phyloP scores from a whole-genome alignment of 78 protist genomes.

The Acrasis kona region DNA sequence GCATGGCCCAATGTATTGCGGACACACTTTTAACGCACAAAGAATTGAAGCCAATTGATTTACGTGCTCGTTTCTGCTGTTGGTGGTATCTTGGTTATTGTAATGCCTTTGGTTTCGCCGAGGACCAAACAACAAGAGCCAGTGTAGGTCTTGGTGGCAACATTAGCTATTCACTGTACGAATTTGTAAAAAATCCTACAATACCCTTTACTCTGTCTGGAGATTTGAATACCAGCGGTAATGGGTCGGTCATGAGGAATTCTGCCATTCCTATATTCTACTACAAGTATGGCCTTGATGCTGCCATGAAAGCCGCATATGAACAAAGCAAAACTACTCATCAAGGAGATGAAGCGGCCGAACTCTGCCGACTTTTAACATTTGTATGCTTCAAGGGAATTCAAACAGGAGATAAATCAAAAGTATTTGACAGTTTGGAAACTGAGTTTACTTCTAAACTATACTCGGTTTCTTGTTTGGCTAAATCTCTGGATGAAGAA shows the following conservation, averaged over 20 bases:
- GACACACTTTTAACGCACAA: slow-evolving; percentile 13
- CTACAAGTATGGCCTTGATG: not conserved
- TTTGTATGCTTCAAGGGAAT: slow-evolving; percentile 1
- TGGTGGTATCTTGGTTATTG: slow-evolving; percentile 4
- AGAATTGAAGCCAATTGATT: not conserved
- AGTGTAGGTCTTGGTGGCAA: slow-evolving; percentile 16
- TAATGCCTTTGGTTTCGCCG: slow-evolving; percentile 14
- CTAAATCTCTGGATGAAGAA: not conserved
- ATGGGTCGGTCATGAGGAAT: slow-evolving; percentile 37
- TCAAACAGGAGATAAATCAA: not conserved
- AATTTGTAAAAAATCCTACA: not conserved
- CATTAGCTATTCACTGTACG: not conserved
- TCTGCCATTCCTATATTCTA: slow-evolving; percentile 13
- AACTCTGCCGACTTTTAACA: slow-evolving; percentile 14
- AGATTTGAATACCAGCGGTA: slow-evolving; percentile 23
- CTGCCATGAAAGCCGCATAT: not conserved
- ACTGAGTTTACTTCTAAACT: slow-evolving; percentile 4
- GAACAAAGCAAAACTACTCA: slow-evolving; percentile 25
- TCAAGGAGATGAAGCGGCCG: slow-evolving; percentile 32
- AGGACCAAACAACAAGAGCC: not conserved
- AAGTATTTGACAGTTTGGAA: slow-evolving; percentile 4
- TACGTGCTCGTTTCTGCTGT: not conserved
- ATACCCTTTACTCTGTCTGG: slow-evolving; percentile 10
- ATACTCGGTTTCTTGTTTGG: slow-evolving; percentile 12
- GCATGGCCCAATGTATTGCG: slow-evolving; percentile 19